These are phyloP conservation scores for Raffaelea arxii DNA, from an alignment of 2,329 filamentous ascomycete genomes.

Conservation along the genomic window DNA sequence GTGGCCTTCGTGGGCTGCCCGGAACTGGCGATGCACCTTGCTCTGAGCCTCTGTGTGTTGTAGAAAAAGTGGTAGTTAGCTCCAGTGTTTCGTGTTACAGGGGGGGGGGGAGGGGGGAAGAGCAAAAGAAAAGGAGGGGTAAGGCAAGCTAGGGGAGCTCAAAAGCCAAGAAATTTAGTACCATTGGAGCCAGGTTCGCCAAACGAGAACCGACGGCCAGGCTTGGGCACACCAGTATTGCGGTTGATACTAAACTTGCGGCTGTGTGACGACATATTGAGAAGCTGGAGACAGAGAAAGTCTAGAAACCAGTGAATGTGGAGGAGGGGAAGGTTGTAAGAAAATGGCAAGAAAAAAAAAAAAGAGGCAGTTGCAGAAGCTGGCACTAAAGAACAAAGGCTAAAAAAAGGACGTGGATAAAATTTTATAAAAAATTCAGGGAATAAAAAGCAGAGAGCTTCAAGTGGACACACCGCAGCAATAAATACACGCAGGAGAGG, in stretches of 20 bases:
- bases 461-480: no score
- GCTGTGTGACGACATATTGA: slow-evolving; percentile 30
- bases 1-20: slow-evolving; percentile 82
- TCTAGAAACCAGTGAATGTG: neutral
- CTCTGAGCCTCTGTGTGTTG: slow-evolving; percentile 59
- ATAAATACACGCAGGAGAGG: no score
- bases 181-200: slow-evolving; percentile 47
- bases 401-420: no score
- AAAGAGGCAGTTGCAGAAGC: no score
- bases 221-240: slow-evolving; percentile 51
- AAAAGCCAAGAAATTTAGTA: slow-evolving; percentile 16
- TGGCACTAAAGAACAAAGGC: no score
- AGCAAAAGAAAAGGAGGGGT: neutral
- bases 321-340: neutral
- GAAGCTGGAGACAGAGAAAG: neutral
- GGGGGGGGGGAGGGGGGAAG: neutral
- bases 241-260: slow-evolving; percentile 61
- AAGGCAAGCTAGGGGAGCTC: neutral
- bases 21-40: slow-evolving; percentile 81
- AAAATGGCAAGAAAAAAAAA: neutral
- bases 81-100: no score
- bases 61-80: neutral
- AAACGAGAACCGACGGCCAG: slow-evolving; percentile 46
- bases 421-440: no score
- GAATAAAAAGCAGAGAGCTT: no score